These are phyloP conservation scores for Penicillium desertorum DNA, from an alignment of 495 filamentous ascomycete genomes.

Conservation along the genomic window DNA sequence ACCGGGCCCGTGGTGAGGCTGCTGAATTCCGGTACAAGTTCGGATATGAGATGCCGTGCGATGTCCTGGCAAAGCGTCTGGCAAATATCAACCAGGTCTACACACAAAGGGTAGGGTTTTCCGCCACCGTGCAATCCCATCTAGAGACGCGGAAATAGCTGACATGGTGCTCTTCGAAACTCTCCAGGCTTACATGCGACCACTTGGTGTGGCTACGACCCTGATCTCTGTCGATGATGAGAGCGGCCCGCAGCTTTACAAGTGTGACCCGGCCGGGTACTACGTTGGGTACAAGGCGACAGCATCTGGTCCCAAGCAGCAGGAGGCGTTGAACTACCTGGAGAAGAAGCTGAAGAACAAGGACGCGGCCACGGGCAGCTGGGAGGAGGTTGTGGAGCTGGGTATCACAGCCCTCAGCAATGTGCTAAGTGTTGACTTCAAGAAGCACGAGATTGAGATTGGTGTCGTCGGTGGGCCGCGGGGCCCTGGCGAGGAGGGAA, in stretches of 20 bases:
- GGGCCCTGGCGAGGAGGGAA: constrained; percentile 75
- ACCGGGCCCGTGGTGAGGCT: constrained; percentile 90
- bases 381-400: constrained; percentile 97
- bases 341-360: constrained; percentile 99
- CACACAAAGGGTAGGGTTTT: constrained; percentile 78
- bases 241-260: constrained; percentile 93
- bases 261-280: constrained; percentile 97
- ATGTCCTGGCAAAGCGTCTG: constrained; percentile 91
- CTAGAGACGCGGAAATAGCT: constrained; percentile 2
- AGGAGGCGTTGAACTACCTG: constrained; percentile 94
- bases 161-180: constrained; percentile 10
- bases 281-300: constrained; percentile 98
- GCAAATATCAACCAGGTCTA: constrained; percentile 99
- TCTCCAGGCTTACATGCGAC: constrained; percentile 91
- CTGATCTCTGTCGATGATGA: constrained; percentile 92
- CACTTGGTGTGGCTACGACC: constrained; percentile 90
- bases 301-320: constrained; percentile 93
- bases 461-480: constrained; percentile 88
- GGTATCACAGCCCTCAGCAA: constrained; percentile 92
- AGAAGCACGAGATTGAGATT: constrained; percentile 97
- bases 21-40: constrained; percentile 98
- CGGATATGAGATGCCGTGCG: constrained; percentile 99
- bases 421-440: constrained; percentile 97
- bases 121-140: background rate
- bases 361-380: constrained; percentile 86